A percentile compares a stretch with the other conserved stretches of the same genome.
phyloP scores from a whole-genome alignment of 257 asterid species.

The Gentiana straminea region DNA sequence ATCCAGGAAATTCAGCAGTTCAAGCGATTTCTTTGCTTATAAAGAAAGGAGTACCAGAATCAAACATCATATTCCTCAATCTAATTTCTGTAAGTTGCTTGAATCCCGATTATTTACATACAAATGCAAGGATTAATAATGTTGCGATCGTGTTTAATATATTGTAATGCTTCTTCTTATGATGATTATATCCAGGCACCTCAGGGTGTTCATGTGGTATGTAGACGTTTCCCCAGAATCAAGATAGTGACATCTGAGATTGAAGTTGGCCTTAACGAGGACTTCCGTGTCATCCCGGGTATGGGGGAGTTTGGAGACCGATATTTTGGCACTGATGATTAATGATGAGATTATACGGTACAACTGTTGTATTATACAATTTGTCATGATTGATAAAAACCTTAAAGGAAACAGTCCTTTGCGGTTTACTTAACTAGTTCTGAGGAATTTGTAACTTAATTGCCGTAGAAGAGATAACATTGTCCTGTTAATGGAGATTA shows the following conservation, averaged over 20 bases:
- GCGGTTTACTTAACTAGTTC: neutral
- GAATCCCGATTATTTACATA: neutral
- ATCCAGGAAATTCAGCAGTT: conserved; percentile 92
- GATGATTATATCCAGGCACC: conserved; percentile 57
- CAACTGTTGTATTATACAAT: too few relatives aligned
- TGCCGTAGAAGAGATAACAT: too few relatives aligned
- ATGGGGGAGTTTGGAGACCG: conserved; percentile 99
- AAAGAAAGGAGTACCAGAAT: conserved; percentile 91
- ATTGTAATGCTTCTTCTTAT: neutral
- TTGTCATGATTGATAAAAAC: conserved; percentile 17
- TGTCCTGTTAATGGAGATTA: too few relatives aligned
- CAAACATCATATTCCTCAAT: conserved; percentile 90
- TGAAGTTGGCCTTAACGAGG: conserved; percentile 73
- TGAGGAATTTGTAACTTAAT: too few relatives aligned
- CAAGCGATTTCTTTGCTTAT: conserved; percentile 80
- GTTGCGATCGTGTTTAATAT: too few relatives aligned
- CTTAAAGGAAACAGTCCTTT: neutral
- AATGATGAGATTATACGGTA: too few relatives aligned
- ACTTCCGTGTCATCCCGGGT: conserved; percentile 88
- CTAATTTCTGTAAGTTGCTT: conserved; percentile 72
- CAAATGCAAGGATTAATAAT: neutral
- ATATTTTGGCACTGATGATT: conserved; percentile 91
- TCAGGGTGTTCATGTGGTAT: conserved; percentile 90
- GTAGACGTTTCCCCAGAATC: conserved; percentile 79
- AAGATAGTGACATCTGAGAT: conserved; percentile 99